Conservation (phyloP, 768 basidiomycete genomes). For the Mycena vulgaris region DNA sequence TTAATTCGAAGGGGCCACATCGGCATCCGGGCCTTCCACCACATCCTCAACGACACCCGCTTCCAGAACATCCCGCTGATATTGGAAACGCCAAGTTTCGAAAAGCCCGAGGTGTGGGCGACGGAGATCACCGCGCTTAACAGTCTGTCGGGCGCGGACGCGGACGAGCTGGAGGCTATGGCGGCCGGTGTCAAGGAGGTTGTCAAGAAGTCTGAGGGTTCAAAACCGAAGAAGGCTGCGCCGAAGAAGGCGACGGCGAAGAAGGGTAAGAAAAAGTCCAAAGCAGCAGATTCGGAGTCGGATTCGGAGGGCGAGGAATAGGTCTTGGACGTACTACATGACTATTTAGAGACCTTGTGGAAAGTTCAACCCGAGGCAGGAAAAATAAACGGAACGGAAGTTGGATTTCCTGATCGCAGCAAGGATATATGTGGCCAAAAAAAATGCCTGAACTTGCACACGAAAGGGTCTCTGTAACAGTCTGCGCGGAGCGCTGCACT, state of each 20-base stretch:
- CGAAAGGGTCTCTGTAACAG: too few relatives aligned
- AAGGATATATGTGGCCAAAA: too few relatives aligned
- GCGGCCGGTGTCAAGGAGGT: slow-evolving; percentile 31
- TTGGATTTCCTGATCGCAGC: too few relatives aligned
- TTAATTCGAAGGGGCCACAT: slow-evolving; percentile 71
- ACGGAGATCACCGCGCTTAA: slow-evolving; percentile 79
- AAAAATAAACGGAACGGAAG: too few relatives aligned
- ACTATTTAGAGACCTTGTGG: too few relatives aligned
- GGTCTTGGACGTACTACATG: too few relatives aligned
- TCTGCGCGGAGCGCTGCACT: too few relatives aligned
- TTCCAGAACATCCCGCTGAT: slow-evolving; percentile 82
- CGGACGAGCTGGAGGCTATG: slow-evolving; percentile 23
- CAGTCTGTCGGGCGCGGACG: slow-evolving; percentile 48
- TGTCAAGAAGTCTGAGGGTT: slow-evolving; percentile 25
- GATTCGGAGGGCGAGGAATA: slow-evolving; percentile 17
- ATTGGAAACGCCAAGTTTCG: slow-evolving; percentile 85
- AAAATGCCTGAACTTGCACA: too few relatives aligned
- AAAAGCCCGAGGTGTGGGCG: slow-evolving; percentile 78
- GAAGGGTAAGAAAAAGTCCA: slow-evolving; percentile 33
- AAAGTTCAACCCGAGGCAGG: too few relatives aligned
- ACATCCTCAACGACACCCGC: slow-evolving; percentile 79
- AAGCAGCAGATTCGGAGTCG: slow-evolving; percentile 17
- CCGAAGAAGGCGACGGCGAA: slow-evolving; percentile 18
- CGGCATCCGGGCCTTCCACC: slow-evolving; percentile 72
- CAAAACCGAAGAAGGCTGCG: slow-evolving; percentile 28